Evolutionary conservation across 169 alveolate species (phyloP).

Genomic region (Perkinsus olseni): DNA sequence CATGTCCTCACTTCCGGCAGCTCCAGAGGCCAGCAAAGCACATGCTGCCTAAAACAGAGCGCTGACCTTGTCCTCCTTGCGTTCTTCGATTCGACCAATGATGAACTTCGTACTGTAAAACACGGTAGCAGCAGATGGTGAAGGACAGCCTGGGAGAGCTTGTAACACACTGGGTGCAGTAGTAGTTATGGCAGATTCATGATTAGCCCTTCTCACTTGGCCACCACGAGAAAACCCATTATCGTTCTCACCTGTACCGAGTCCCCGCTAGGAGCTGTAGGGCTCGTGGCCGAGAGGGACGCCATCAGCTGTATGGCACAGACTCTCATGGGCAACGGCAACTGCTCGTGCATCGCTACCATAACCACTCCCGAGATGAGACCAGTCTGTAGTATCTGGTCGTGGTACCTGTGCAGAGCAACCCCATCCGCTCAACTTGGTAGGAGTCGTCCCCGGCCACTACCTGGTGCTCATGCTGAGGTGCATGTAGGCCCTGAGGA

Average conservation of each 20-base stretch:
- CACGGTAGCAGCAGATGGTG: too few species aligned
- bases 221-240: too few species aligned
- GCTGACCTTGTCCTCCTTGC: too few species aligned
- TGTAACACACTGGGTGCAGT: too few species aligned
- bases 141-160: too few species aligned
- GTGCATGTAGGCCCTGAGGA: constrained; percentile 27
- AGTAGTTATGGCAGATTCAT: too few species aligned
- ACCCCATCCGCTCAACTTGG: too few species aligned
- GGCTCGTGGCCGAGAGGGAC: background rate
- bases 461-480: constrained; percentile 16
- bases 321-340: constrained; percentile 1
- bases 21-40: background rate
- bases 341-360: constrained; percentile 25
- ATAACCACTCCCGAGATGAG: constrained; percentile 22
- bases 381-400: constrained; percentile 27
- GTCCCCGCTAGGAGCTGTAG: background rate
- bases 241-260: background rate
- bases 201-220: too few species aligned
- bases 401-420: constrained; percentile 34
- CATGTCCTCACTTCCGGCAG: background rate
- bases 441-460: background rate
- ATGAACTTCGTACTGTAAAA: too few species aligned
- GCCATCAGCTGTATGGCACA: background rate
- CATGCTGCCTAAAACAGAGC: background rate
- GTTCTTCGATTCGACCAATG: too few species aligned